These are phyloP conservation scores for Calamus simplicifolius DNA, from an alignment of 176 grass and related monocot species.

Conservation along the genomic window DNA sequence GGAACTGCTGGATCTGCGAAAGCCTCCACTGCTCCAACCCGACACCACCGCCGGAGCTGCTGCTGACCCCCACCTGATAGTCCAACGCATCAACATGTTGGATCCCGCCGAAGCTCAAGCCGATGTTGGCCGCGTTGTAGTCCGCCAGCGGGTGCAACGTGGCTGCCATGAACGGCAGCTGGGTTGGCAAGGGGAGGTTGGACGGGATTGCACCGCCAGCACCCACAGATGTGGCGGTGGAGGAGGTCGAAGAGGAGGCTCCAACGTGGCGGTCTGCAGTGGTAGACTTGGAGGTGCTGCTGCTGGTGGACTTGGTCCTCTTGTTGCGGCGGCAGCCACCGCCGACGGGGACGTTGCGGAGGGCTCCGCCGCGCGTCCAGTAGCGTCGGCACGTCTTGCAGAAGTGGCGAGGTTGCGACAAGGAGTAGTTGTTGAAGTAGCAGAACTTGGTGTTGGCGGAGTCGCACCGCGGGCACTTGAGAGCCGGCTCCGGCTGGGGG, in stretches of 20 bases:
- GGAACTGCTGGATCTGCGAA: slow-evolving; percentile 9
- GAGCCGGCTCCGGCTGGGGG: slow-evolving; percentile 15
- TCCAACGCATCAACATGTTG: not conserved
- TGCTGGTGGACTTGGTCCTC: not conserved
- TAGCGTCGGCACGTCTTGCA: slow-evolving; percentile 20
- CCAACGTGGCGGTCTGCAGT: no score
- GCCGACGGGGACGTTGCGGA: slow-evolving; percentile 16
- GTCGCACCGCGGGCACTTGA: slow-evolving; percentile 20
- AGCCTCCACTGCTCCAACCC: slow-evolving; percentile 2
- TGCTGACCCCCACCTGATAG: not conserved
- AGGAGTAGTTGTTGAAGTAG: slow-evolving; percentile 26
- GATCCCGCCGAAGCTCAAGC: not conserved
- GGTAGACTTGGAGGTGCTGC: slow-evolving; percentile 5
- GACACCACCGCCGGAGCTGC: not conserved
- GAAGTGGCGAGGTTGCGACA: slow-evolving; percentile 18
- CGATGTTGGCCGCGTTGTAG: not conserved
- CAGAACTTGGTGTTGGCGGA: slow-evolving; percentile 23
- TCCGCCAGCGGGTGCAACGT: slow-evolving; percentile 8
- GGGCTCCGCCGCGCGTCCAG: slow-evolving; percentile 18
- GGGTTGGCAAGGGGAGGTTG: not conserved
- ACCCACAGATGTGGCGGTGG: not conserved
- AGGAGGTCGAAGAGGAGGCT: not conserved
- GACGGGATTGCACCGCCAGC: not conserved
- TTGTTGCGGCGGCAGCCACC: slow-evolving; percentile 21
- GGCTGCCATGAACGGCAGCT: slow-evolving; percentile 1